Percentiles rank a stretch among this genome's conserved stretches.
These are phyloP conservation scores for Murraya koenigii DNA, from an alignment of 345 rosid genomes.

Conservation along the genomic window DNA sequence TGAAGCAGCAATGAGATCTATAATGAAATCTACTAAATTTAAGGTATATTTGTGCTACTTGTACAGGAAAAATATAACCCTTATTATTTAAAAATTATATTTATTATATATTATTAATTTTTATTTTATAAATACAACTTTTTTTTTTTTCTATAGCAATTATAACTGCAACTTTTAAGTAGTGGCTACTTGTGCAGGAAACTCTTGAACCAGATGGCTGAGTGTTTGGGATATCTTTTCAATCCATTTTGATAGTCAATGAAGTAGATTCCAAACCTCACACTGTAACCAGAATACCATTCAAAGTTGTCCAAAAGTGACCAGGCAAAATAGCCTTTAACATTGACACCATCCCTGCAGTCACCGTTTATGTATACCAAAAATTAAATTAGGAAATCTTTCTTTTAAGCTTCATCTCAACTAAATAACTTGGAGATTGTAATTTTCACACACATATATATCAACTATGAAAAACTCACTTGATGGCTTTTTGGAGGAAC, in stretches of 20 bases:
- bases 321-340: conserved; percentile 16
- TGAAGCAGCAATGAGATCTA: too few relatives aligned
- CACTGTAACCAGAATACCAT: conserved; percentile 6
- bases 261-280: conserved; percentile 40
- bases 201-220: conserved; percentile 29
- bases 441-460: too few relatives aligned
- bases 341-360: conserved; percentile 14
- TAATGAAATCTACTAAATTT: too few relatives aligned
- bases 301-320: conserved; percentile 16
- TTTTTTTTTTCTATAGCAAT: too few relatives aligned
- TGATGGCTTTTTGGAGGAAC: conserved; percentile 24
- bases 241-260: conserved; percentile 35
- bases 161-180: too few relatives aligned
- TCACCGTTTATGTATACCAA: background rate
- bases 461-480: conserved; percentile 12
- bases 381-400: too few relatives aligned
- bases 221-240: conserved; percentile 11
- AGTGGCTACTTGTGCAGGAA: conserved; percentile 14
- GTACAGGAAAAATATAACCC: too few relatives aligned
- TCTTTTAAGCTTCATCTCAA: background rate
- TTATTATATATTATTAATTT: too few relatives aligned
- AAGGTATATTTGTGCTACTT: too few relatives aligned
- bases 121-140: too few relatives aligned
- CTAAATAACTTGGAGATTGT: background rate
- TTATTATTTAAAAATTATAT: too few relatives aligned